Percentiles rank a stretch among this genome's conserved stretches.
phyloP scores from a whole-genome alignment of 129 eudicot genomes.

The Centaurea solstitialis region DNA sequence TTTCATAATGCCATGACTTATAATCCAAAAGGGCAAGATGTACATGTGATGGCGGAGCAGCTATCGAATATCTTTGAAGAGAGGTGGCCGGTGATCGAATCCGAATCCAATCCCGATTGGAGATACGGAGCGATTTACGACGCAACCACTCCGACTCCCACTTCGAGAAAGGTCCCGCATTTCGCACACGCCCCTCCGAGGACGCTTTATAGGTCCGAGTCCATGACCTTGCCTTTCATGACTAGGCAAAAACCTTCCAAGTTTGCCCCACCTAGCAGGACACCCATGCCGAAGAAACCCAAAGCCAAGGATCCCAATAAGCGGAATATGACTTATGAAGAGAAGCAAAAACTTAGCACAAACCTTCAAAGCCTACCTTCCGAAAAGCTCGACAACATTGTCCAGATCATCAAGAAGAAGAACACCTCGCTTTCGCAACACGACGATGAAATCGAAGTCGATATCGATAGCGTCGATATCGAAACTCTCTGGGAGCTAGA shows the following conservation, averaged over 20 bases:
- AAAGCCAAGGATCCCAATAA: constrained; percentile 91
- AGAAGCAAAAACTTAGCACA: constrained; percentile 80
- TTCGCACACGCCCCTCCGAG: constrained; percentile 42
- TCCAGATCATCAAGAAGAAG: constrained; percentile 80
- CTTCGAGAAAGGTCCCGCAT: constrained; percentile 57
- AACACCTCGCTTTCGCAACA: constrained; percentile 63
- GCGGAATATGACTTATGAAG: constrained; percentile 91
- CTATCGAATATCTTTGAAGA: constrained; percentile 65
- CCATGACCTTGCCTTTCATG: constrained; percentile 46
- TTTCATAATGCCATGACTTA: constrained; percentile 90
- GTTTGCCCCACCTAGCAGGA: constrained; percentile 44
- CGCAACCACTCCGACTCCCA: constrained; percentile 60
- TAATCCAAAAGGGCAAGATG: constrained; percentile 94
- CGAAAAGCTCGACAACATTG: constrained; percentile 80
- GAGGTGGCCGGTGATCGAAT: constrained; percentile 72
- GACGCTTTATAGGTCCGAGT: constrained; percentile 51
- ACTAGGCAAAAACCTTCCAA: constrained; percentile 35
- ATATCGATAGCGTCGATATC: constrained; percentile 81
- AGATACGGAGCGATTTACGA: constrained; percentile 60
- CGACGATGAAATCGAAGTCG: constrained; percentile 94
- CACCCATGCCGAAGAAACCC: constrained; percentile 83
- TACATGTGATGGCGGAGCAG: constrained; percentile 80
- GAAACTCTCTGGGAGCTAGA: constrained; percentile 99
- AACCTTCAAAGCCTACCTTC: constrained; percentile 81
- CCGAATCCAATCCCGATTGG: constrained; percentile 53